phyloP scores from a whole-genome alignment of 495 filamentous ascomycete genomes.

The Friedmanniomyces simplex region DNA sequence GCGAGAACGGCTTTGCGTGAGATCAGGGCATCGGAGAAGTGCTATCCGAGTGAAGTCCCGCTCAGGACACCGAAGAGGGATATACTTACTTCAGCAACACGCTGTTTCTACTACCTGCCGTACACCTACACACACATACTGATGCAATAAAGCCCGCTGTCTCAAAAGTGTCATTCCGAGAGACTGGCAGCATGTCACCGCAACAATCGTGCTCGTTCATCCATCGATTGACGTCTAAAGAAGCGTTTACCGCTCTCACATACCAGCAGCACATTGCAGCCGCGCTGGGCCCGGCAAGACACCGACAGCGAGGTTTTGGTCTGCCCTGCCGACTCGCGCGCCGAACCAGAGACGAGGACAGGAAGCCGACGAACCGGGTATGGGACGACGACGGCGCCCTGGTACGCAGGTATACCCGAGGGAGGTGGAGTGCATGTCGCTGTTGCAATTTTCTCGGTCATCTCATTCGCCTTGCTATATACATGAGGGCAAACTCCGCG shows the following conservation, averaged over 20 bases:
- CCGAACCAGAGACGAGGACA: neutral
- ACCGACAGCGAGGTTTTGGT: neutral
- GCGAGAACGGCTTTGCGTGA: neutral
- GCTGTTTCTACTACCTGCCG: too few species aligned
- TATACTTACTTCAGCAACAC: too few species aligned
- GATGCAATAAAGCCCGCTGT: too few species aligned
- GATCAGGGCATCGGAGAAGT: neutral
- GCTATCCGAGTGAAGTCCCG: neutral
- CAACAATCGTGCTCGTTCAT: neutral
- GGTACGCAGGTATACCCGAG: neutral
- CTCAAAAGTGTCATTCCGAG: neutral
- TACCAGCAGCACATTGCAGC: neutral
- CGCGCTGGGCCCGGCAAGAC: neutral
- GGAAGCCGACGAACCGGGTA: neutral
- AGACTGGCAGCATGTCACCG: neutral
- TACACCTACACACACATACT: too few species aligned
- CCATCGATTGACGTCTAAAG: neutral
- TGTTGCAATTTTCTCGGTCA: neutral
- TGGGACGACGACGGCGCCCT: neutral
- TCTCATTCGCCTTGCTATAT: conserved; percentile 4
- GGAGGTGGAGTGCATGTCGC: too few species aligned
- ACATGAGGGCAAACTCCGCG: conserved; percentile 1
- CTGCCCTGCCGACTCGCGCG: neutral
- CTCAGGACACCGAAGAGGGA: too few species aligned
- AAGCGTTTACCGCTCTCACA: neutral